phyloP scores from a whole-genome alignment of 805 yeast genomes.

The Saturnispora ahearnii region DNA sequence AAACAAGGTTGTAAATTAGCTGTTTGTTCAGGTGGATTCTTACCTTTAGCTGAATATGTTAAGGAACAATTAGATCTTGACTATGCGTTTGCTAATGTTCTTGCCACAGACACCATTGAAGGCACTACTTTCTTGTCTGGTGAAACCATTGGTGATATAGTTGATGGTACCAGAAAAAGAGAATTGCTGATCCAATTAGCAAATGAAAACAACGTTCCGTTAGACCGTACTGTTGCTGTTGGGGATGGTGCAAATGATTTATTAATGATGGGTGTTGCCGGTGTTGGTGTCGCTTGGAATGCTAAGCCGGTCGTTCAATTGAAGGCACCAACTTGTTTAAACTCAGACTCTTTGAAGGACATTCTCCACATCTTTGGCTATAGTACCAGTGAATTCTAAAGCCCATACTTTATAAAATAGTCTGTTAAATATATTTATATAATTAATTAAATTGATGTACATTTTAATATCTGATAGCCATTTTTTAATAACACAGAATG shows the following conservation, averaged over 20 bases:
- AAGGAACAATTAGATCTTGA: constrained; percentile 62
- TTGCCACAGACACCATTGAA: constrained; percentile 35
- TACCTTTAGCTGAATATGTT: constrained; percentile 76
- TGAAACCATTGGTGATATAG: constrained; percentile 66
- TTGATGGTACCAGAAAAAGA: constrained; percentile 81
- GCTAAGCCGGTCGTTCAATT: constrained; percentile 90
- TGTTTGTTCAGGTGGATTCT: constrained; percentile 91
- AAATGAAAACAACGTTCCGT: constrained; percentile 40
- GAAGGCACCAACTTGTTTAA: constrained; percentile 74
- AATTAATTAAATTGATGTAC: no score
- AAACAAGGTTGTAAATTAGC: constrained; percentile 60
- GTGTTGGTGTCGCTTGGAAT: constrained; percentile 94
- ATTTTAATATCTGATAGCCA: no score
- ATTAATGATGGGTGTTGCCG: constrained; percentile 85
- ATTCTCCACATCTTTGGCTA: constrained; percentile 75
- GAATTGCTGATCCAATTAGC: constrained; percentile 58
- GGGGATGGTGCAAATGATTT: constrained; percentile 98
- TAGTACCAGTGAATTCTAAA: constrained; percentile 43
- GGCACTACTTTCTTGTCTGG: constrained; percentile 55
- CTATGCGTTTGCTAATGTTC: constrained; percentile 79
- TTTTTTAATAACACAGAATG: no score
- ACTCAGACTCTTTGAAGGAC: constrained; percentile 65
- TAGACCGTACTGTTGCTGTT: constrained; percentile 60
- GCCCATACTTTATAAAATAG: neutral
- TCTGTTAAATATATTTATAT: neutral